A percentile compares a stretch with the other conserved stretches of the same genome.
Evolutionary conservation across 139 green algal genomes (phyloP).

Genomic region (Tetradesmus obliquus): DNA sequence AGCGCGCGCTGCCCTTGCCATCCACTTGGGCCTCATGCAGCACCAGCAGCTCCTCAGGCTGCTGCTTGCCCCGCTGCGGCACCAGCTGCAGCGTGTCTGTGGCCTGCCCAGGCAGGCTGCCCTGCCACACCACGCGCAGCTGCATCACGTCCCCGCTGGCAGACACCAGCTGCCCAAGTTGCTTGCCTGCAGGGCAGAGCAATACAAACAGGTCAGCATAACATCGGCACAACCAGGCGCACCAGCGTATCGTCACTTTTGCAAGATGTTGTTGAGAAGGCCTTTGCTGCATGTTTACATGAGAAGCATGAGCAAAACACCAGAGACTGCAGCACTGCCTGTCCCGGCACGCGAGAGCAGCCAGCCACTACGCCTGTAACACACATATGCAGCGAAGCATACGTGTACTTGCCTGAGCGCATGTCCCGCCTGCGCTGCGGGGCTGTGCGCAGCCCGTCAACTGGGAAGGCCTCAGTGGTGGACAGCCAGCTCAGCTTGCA

Average conservation of each 20-base stretch:
- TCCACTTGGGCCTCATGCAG: neutral
- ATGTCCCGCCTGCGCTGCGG: constrained; percentile 4
- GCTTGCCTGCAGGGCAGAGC: neutral
- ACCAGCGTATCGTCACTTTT: too few relatives aligned
- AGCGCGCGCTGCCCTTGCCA: neutral
- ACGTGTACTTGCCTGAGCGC: constrained; percentile 7
- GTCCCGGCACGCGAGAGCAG: neutral
- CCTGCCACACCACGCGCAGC: neutral
- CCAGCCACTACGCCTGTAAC: neutral
- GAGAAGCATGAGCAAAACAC: neutral
- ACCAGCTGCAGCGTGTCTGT: constrained; percentile 23
- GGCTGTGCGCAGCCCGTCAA: neutral
- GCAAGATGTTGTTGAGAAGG: too few relatives aligned
- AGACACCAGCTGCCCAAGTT: constrained; percentile 3
- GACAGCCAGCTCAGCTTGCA: constrained; percentile 35
- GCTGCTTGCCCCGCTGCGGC: neutral
- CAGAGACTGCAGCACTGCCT: neutral
- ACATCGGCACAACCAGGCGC: neutral
- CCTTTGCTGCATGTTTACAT: neutral
- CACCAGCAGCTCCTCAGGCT: constrained; percentile 26
- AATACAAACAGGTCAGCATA: neutral
- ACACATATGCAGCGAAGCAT: neutral
- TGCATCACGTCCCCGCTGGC: constrained; percentile 5
- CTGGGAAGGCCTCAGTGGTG: constrained; percentile 12
- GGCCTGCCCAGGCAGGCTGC: constrained; percentile 2